Base-by-base conservation (phyloP, 2,329 filamentous ascomycete genomes). In the Ascochyta fabae region DNA sequence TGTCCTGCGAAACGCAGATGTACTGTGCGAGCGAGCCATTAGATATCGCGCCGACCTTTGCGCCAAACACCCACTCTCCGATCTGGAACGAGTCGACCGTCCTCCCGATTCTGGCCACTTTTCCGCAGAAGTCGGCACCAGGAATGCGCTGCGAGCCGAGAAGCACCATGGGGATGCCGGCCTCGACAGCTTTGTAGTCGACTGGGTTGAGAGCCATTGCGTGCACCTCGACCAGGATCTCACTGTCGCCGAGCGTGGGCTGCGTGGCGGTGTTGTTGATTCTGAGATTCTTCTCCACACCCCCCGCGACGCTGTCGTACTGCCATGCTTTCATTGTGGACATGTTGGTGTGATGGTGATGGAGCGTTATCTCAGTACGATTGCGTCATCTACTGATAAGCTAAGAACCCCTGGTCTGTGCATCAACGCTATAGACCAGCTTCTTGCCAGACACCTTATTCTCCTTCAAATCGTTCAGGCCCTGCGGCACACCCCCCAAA, bases 141-240 rank as follows among this genome's bases (percentile, higher is more conserved):
- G 79, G 79, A 6, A 75, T 56, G 36, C 74, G 53, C 22, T 74
- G 74, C 4, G 78, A 69, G 6, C 83, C 51, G 2, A 80, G 22
- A 5, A 67, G 54, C 22, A 58, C 60, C 12, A 68, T 27, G 1
- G 61, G 61, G 34, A 64, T 46, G 0, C 79, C 71, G 26, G 80
- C 73, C 65, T 88, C 86, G 9, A 83, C 78, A 2, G 84, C 60
- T 71, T 89, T 89, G 79, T 86, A 84, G 78, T 90, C 88, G 26
- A 83, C 83, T 0, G 86, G 86, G 67, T 89, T 89, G 60, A 88
- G 68, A 23, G 81, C 75, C 24, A 79, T 78, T 53, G 79, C 75
- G 53, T 82, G 72, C 7, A 89, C 82, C 58, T 82, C 75, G 44
- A 89, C 75, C 13, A 88, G 78, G 40, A 87, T 67, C 58, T 85